Evolutionary conservation across 495 filamentous ascomycete species (phyloP).

Genomic region (Penicillium egyptiacum): DNA sequence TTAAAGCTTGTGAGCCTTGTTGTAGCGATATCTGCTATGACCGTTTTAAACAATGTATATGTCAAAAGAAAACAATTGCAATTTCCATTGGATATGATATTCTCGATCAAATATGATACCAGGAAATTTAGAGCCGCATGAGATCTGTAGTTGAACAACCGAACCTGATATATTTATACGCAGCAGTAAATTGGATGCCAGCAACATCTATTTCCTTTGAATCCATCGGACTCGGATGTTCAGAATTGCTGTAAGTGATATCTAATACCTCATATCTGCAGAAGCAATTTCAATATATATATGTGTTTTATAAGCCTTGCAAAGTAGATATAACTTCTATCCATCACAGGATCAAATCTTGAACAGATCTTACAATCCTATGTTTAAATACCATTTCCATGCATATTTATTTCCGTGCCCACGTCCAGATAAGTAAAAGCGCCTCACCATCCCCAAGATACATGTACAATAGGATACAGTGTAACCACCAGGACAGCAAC

Average conservation of each 20-base stretch:
- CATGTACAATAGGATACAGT: conserved; percentile 1
- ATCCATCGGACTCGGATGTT: not conserved
- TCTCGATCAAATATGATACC: not conserved
- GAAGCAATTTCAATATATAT: not conserved
- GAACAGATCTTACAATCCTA: not conserved
- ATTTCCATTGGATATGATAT: not conserved
- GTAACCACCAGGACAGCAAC: conserved; percentile 1
- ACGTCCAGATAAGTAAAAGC: not conserved
- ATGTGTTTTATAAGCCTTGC: not conserved
- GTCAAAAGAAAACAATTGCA: not conserved
- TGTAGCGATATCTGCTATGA: not conserved
- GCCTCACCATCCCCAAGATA: not conserved
- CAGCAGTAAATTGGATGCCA: not conserved
- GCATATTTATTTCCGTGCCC: not conserved
- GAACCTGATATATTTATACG: not conserved
- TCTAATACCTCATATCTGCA: not conserved
- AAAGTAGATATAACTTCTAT: not conserved
- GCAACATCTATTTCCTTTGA: not conserved
- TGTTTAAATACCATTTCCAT: not conserved
- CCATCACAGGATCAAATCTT: not conserved
- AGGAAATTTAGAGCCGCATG: not conserved
- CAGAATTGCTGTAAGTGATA: not conserved
- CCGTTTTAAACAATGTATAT: not conserved
- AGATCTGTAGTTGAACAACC: not conserved
- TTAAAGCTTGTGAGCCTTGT: too few relatives aligned